These are phyloP conservation scores for Ogataea paradorogensis DNA, from an alignment of 805 yeast genomes.

Conservation along the genomic window DNA sequence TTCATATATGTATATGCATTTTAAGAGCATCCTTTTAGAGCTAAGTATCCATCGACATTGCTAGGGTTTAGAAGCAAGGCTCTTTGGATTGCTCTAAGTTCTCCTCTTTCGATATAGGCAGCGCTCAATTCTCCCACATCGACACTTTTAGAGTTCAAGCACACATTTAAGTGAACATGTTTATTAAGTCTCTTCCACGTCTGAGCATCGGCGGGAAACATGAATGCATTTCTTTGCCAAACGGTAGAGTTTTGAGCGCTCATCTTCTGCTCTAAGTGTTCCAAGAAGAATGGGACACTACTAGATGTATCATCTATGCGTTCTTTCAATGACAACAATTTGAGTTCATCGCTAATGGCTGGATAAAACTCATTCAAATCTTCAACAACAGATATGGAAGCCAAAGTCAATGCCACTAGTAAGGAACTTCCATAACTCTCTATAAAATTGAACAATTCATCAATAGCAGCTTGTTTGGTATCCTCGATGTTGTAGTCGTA, in stretches of 20 bases:
- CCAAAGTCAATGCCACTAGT: conserved; percentile 66
- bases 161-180: conserved; percentile 56
- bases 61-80: conserved; percentile 65
- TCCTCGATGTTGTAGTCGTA: conserved; percentile 75
- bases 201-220: conserved; percentile 67
- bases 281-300: conserved; percentile 57
- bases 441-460: conserved; percentile 69
- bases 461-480: conserved; percentile 77
- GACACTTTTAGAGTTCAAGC: conserved; percentile 48
- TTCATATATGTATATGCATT: conserved; percentile 1
- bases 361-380: conserved; percentile 53
- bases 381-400: conserved; percentile 73
- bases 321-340: conserved; percentile 44
- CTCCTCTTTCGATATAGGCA: conserved; percentile 47
- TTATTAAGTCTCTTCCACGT: conserved; percentile 69
- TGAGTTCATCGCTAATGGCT: conserved; percentile 66
- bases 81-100: conserved; percentile 58
- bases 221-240: conserved; percentile 70
- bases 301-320: conserved; percentile 46
- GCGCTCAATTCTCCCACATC: conserved; percentile 51
- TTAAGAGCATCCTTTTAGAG: conserved; percentile 12
- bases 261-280: conserved; percentile 47
- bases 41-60: conserved; percentile 31
- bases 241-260: conserved; percentile 25
- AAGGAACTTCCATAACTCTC: conserved; percentile 64